Percentiles rank a stretch among this genome's conserved stretches.
Conservation (phyloP, 2,329 filamentous ascomycete species). For the Boeremia lycopersici region DNA sequence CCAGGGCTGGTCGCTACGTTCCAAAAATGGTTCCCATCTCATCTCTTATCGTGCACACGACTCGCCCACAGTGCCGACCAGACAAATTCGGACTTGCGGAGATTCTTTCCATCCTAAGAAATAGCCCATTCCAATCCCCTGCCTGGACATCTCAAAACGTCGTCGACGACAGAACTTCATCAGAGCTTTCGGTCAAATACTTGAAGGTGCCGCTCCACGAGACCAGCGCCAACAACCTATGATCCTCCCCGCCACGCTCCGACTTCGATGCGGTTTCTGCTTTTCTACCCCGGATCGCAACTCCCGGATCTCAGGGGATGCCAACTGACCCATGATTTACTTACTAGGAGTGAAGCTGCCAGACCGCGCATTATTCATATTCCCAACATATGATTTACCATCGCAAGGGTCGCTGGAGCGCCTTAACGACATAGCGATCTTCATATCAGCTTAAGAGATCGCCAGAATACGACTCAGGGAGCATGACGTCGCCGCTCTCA, state of each 20-base stretch:
- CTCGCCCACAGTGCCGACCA: conserved; percentile 2
- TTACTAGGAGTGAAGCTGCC: not conserved
- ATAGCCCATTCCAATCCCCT: conserved; percentile 1
- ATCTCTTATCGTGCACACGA: conserved; percentile 1
- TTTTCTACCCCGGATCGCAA: not conserved
- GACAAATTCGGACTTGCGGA: not conserved
- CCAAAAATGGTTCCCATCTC: not conserved
- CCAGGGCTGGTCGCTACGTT: not conserved
- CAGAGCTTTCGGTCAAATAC: conserved; percentile 8
- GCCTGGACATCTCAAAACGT: not conserved
- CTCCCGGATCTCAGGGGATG: not conserved
- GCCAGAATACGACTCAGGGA: not conserved
- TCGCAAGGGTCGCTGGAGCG: not conserved
- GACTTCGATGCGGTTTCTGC: conserved; percentile 2
- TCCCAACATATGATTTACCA: not conserved
- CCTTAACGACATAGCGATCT: not conserved
- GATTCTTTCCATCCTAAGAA: not conserved
- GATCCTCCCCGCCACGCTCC: not conserved
- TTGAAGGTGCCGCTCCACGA: not conserved
- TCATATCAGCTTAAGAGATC: not conserved
- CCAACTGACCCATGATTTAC: not conserved
- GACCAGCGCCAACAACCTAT: not conserved
- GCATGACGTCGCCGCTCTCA: no score
- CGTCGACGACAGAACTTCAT: not conserved
- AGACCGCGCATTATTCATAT: not conserved